Percentiles rank a stretch among this genome's conserved stretches.
Evolutionary conservation across 345 rosid genomes (phyloP).

Genomic region (Raphanus raphanistrum): DNA sequence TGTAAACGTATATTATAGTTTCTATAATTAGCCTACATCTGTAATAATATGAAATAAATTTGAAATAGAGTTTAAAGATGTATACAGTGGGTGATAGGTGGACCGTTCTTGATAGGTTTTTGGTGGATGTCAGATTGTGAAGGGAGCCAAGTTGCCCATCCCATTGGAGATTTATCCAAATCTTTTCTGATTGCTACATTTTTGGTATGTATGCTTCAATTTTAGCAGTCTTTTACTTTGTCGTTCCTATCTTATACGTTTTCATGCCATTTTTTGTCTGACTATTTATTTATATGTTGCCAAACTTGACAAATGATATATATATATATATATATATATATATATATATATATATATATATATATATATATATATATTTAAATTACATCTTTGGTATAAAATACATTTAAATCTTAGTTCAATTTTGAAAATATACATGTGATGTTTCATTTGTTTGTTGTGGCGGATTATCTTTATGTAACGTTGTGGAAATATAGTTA

Average conservation of each 20-base stretch:
- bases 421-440: not conserved
- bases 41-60: not conserved
- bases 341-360: too few relatives aligned
- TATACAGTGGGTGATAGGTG: not conserved
- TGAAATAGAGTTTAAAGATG: not conserved
- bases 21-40: not conserved
- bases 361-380: too few relatives aligned
- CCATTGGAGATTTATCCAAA: constrained; percentile 34
- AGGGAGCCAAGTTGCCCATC: constrained; percentile 38
- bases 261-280: not conserved
- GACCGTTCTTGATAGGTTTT: constrained; percentile 27
- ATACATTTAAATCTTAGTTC: not conserved
- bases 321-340: too few relatives aligned
- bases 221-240: not conserved
- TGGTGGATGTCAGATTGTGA: constrained; percentile 17
- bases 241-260: constrained; percentile 10
- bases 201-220: constrained; percentile 21
- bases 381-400: not conserved
- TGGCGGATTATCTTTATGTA: not conserved
- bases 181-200: constrained; percentile 36
- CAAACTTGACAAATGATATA: not conserved
- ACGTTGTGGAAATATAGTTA: not conserved
- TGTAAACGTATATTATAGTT: not conserved
- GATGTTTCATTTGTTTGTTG: not conserved
- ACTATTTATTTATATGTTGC: not conserved